Base-by-base conservation (phyloP, 805 yeast species). In the Wickerhamomyces alni region DNA sequence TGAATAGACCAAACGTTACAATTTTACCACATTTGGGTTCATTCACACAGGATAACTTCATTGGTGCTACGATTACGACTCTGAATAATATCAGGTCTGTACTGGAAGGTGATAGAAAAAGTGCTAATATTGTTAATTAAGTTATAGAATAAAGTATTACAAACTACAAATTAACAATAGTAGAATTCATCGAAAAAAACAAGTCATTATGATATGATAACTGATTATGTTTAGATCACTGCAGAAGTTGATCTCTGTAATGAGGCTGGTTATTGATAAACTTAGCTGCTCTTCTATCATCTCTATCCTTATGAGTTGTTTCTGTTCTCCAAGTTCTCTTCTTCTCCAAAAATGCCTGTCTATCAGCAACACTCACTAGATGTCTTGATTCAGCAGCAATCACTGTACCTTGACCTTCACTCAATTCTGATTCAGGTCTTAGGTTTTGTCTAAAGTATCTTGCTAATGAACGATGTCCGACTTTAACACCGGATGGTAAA, bases 261-360 rank as follows among this genome's bases (percentile, higher is more conserved):
- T 91, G 88, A 35, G 86, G 82, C 74, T 93, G 97, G 72, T 82
- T 74, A 62, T 91, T 91, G 63, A 86, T 72, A 58, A 77, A 79
- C 62, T 86, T 87, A 43, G 83, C 80, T 30, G 87, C 84, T 52
- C 82, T 69, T 57, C 70, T 69, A 38, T 65, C 73, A 45, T 62
- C 63, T 51, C 63, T 66, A 54, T 67, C 71, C 63, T 68, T 67
- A 61, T 72, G 68, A 62, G 70, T 67, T 57, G 67, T 62, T 68
- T 65, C 75, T 37, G 69, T 74, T 53, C 70, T 73, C 96, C 97
- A 89, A 10, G 72, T 75, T 57, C 86, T 74, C 74, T 75, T 72
- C 60, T 72, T 70, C 41, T 69, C 65, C 42, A 62, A 55, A 32
- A 68, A 50, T 31, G 58, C 77, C 60, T 52, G 72, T 65, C 64